Base-by-base conservation (phyloP, 495 filamentous ascomycete species). In the Talaromyces liani region DNA sequence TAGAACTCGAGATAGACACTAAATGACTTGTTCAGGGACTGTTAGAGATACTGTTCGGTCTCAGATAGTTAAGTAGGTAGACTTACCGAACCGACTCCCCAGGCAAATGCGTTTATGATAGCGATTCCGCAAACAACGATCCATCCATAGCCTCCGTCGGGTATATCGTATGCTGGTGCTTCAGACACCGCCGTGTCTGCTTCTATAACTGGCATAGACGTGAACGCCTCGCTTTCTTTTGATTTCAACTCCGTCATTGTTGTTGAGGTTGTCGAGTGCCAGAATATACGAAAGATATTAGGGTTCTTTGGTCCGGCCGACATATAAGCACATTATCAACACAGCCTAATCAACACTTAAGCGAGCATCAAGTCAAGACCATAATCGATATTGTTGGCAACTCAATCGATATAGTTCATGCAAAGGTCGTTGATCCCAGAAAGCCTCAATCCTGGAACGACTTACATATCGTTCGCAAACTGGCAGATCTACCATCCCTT, bases 1-100 rank as follows among this genome's bases (percentile, higher is more conserved):
- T 88, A 91, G 68, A 86, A 82, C 8, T 83, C 81, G 0, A 90
- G 82, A 69, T 85, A 89, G 10, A 91, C 83, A 10, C 84, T 84
- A 66, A 82, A 90, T 4, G 81, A 77, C 82, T 86, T n/a, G n/a
- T n/a, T n/a, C n/a, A n/a, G n/a, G n/a, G n/a, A n/a, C n/a, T n/a
- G n/a, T n/a, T n/a, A n/a, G n/a, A n/a, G n/a, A n/a, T n/a, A n/a
- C n/a, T n/a, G n/a, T n/a, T n/a, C n/a, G n/a, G n/a, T n/a, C n/a
- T n/a, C n/a, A n/a, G n/a, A n/a, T n/a, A n/a, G n/a, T n/a, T 20
- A 62, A 0, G 8, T 10, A 16, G n/a, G 20, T 1, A 18, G n/a
- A 54, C 76, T 54, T 69, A 82, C 79, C 57, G 77, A 79, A 63
- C 82, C 83, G 31, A 87, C 68, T 2, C 85, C 85, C 85, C 85